A percentile compares a stretch with the other conserved stretches of the same genome.
Evolutionary conservation across 257 asterid genomes (phyloP).

Genomic region (Solanum chilense): DNA sequence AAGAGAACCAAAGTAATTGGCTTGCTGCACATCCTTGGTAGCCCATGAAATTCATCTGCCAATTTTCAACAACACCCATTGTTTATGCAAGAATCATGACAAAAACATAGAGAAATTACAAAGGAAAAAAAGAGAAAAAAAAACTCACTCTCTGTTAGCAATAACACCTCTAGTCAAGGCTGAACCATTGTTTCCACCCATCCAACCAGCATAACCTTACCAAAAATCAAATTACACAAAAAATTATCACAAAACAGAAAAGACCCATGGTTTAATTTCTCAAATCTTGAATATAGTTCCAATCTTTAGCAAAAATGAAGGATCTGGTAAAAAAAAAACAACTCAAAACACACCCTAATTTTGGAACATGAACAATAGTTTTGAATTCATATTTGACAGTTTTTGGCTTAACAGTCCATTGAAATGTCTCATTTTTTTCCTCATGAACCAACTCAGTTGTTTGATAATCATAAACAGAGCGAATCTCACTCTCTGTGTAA

Average conservation of each 20-base stretch:
- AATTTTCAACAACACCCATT: background rate
- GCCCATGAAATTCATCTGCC: slow-evolving; percentile 98
- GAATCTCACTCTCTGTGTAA: slow-evolving; percentile 73
- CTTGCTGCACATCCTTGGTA: slow-evolving; percentile 87
- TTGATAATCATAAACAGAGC: slow-evolving; percentile 67
- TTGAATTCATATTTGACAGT: slow-evolving; percentile 75
- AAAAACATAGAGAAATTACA: background rate
- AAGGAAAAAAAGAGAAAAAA: background rate
- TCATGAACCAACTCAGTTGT: slow-evolving; percentile 94
- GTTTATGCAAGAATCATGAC: background rate
- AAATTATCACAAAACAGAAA: background rate
- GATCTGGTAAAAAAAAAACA: too few relatives aligned
- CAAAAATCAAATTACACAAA: background rate
- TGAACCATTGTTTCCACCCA: slow-evolving; percentile 98
- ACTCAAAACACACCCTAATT: slow-evolving; percentile 51
- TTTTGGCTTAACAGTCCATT: slow-evolving; percentile 94
- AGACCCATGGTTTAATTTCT: background rate
- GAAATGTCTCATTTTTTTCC: slow-evolving; percentile 56
- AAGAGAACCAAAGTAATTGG: slow-evolving; percentile 90
- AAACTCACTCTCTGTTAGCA: slow-evolving; percentile 85
- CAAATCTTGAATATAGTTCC: too few relatives aligned
- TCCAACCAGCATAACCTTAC: slow-evolving; percentile 95
- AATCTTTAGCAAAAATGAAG: too few relatives aligned
- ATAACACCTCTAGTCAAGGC: slow-evolving; percentile 93
- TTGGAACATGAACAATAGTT: slow-evolving; percentile 74